phyloP scores from a whole-genome alignment of 768 basidiomycete species.

The Mycena olivaceomarginata region DNA sequence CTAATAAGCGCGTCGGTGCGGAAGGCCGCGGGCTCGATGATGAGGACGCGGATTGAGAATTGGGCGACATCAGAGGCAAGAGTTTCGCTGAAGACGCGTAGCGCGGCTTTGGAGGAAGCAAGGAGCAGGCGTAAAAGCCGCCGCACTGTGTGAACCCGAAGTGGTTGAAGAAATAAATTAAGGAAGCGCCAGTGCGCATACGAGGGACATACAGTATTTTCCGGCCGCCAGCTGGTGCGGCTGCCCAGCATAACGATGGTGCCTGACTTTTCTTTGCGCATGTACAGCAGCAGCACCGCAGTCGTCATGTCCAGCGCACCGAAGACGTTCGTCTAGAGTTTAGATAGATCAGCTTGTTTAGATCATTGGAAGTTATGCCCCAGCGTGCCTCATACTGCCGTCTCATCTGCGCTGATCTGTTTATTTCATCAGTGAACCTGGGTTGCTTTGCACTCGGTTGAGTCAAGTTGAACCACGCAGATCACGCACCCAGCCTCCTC shows the following conservation, averaged over 20 bases:
- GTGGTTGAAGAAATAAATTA: neutral
- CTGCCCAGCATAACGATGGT: constrained; percentile 65
- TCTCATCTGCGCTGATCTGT: constrained; percentile 25
- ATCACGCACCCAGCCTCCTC: constrained; percentile 63
- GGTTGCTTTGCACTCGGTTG: no score
- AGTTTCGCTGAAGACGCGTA: constrained; percentile 62
- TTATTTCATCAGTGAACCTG: neutral
- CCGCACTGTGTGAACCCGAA: neutral
- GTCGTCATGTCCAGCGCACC: constrained; percentile 67
- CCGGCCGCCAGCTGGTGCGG: constrained; percentile 59
- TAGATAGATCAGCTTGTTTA: neutral
- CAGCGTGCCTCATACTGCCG: constrained; percentile 28
- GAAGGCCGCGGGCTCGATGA: constrained; percentile 65
- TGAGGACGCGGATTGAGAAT: constrained; percentile 61
- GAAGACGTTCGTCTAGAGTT: constrained; percentile 60
- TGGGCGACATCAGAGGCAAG: constrained; percentile 60
- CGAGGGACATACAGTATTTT: constrained; percentile 26
- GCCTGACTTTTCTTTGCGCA: constrained; percentile 53
- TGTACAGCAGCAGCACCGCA: constrained; percentile 65
- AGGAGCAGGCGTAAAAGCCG: constrained; percentile 54
- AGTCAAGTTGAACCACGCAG: constrained; percentile 29
- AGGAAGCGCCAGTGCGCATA: neutral
- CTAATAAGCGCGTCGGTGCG: constrained; percentile 58
- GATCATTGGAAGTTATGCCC: neutral
- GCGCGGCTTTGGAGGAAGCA: constrained; percentile 64